Evolutionary conservation across 441 rosid genomes (phyloP).

Genomic region (Syzygium syzygioides): DNA sequence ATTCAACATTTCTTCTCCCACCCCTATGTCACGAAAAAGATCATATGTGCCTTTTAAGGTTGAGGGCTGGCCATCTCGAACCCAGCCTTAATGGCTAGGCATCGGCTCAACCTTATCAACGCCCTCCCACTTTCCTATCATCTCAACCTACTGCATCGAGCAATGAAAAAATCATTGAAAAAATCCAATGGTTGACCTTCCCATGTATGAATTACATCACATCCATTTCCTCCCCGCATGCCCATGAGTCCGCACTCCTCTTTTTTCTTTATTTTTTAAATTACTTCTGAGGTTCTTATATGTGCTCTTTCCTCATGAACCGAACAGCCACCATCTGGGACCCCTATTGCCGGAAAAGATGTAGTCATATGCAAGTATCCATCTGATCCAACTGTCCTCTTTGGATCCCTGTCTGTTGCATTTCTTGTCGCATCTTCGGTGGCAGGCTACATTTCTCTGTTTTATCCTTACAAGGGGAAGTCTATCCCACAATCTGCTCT

Average conservation of each 20-base stretch:
- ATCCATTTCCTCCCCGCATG: background rate
- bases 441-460: constrained; percentile 62
- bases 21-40: background rate
- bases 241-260: background rate
- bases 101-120: background rate
- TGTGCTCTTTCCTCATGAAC: background rate
- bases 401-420: constrained; percentile 65
- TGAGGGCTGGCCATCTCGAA: background rate
- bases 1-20: background rate
- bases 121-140: background rate
- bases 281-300: background rate
- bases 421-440: constrained; percentile 53
- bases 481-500: constrained; percentile 66
- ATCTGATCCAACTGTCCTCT: constrained; percentile 59
- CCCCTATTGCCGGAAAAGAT: constrained; percentile 59
- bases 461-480: constrained; percentile 84
- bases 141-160: background rate
- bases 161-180: background rate
- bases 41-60: background rate
- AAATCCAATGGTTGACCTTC: background rate
- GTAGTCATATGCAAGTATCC: constrained; percentile 87
- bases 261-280: background rate
- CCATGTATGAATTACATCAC: background rate
- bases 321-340: constrained; percentile 72
- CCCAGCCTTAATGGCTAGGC: background rate